Conservation (phyloP, 2,329 filamentous ascomycete species). For the Phaeosphaeria sp. region DNA sequence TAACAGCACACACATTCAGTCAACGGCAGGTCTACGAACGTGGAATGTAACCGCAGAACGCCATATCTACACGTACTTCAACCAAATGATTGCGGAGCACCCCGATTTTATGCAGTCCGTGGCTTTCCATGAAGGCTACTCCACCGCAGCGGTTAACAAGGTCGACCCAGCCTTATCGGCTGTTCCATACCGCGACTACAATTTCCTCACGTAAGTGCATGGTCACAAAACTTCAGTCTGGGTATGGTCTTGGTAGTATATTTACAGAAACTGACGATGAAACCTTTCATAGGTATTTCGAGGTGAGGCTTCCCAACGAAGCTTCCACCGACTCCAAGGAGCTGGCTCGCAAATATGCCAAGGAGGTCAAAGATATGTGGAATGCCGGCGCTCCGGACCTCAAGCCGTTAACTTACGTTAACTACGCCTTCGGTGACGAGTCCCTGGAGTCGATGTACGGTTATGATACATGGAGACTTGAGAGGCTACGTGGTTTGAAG, state of each 20-base stretch:
- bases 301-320: not conserved
- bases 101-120: not conserved
- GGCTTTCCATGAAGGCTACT: not conserved
- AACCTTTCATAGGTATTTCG: too few species aligned
- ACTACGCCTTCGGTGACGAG: not conserved
- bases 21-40: not conserved
- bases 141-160: not conserved
- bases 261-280: too few species aligned
- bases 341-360: not conserved
- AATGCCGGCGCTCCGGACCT: too few species aligned
- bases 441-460: not conserved
- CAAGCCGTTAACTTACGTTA: not conserved
- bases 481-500: not conserved
- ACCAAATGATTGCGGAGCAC: not conserved
- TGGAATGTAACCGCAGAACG: slow-evolving; percentile 1
- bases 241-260: too few species aligned
- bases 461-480: not conserved
- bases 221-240: not conserved
- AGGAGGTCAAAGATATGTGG: slow-evolving; percentile 1
- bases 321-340: not conserved
- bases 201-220: not conserved
- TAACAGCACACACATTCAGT: not conserved
- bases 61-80: not conserved
- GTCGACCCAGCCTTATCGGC: not conserved
- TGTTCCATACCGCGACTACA: not conserved